These are phyloP conservation scores for Conticribra weissflogii DNA, from an alignment of 108 stramenopile species.

Conservation along the genomic window DNA sequence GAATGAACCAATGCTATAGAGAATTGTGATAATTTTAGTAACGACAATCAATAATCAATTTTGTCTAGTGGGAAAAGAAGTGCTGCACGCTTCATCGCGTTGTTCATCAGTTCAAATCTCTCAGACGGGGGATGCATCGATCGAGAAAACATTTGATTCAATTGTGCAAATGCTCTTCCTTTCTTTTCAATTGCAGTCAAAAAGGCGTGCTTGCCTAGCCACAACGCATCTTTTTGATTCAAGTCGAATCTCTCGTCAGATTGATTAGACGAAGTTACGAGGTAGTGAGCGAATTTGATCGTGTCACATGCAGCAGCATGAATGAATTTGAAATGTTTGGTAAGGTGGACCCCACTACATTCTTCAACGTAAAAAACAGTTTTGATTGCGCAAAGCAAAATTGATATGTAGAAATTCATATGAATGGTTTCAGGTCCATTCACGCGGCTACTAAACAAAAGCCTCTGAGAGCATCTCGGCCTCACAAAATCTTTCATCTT, in stretches of 20 bases:
- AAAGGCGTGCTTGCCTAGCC: slow-evolving; percentile 44
- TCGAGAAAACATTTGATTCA: slow-evolving; percentile 15
- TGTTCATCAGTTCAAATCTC: no score
- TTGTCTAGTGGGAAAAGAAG: no score
- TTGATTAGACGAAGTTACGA: slow-evolving; percentile 13
- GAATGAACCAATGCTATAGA: no score
- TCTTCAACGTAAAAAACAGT: slow-evolving; percentile 56
- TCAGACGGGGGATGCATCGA: no score
- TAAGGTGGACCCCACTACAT: background rate
- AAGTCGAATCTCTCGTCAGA: slow-evolving; percentile 8
- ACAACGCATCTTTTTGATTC: slow-evolving; percentile 29
- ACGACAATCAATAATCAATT: no score
- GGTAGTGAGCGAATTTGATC: slow-evolving; percentile 28
- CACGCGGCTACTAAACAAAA: slow-evolving; percentile 74
- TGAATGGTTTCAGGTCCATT: slow-evolving; percentile 57
- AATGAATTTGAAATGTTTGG: slow-evolving; percentile 21
- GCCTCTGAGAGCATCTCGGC: slow-evolving; percentile 70
- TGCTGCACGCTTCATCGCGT: no score
- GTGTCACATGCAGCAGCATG: slow-evolving; percentile 36
- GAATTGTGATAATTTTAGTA: no score
- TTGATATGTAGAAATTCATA: slow-evolving; percentile 74
- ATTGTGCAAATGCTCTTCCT: background rate
- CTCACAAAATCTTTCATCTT: slow-evolving; percentile 77
- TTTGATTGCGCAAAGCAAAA: slow-evolving; percentile 71
- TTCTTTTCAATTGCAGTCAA: slow-evolving; percentile 4